These are phyloP conservation scores for Acacia acuminata DNA, from an alignment of 306 rosid genomes.

Conservation along the genomic window DNA sequence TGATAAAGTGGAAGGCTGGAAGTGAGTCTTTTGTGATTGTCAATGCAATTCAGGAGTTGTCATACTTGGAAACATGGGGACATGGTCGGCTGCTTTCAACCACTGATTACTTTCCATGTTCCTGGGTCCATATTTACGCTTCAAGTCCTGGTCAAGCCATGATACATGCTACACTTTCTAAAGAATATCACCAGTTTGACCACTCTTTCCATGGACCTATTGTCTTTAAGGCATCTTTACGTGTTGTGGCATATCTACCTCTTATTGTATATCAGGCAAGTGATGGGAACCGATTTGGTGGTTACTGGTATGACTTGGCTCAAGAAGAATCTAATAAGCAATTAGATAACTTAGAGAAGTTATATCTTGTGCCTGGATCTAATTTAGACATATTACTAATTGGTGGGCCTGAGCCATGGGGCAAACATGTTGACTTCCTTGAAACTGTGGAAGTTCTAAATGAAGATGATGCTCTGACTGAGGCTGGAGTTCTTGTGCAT, in stretches of 20 bases:
- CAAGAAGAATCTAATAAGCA: slow-evolving; percentile 54
- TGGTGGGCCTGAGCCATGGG: slow-evolving; percentile 93
- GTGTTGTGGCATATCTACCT: slow-evolving; percentile 74
- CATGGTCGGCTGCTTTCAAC: slow-evolving; percentile 44
- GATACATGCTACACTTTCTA: slow-evolving; percentile 71
- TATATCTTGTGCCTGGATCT: slow-evolving; percentile 86
- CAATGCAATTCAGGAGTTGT: slow-evolving; percentile 58
- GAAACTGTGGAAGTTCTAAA: slow-evolving; percentile 51
- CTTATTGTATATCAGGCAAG: slow-evolving; percentile 64
- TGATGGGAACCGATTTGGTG: slow-evolving; percentile 90
- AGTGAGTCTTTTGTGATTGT: slow-evolving; percentile 73
- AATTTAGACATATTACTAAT: slow-evolving; percentile 45
- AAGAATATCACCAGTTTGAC: slow-evolving; percentile 59
- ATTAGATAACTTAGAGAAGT: slow-evolving; percentile 50
- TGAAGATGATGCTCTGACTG: slow-evolving; percentile 43
- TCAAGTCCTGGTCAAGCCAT: slow-evolving; percentile 73
- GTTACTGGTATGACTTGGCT: slow-evolving; percentile 78
- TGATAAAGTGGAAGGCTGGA: slow-evolving; percentile 82
- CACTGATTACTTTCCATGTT: slow-evolving; percentile 65
- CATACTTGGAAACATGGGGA: slow-evolving; percentile 46
- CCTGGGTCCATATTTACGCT: slow-evolving; percentile 72
- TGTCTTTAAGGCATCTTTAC: slow-evolving; percentile 73
- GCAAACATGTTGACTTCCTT: slow-evolving; percentile 48
- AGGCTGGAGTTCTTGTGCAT: slow-evolving; percentile 61
- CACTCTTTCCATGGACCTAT: slow-evolving; percentile 51